Conservation (phyloP, 441 rosid genomes). For the Croton setiger region DNA sequence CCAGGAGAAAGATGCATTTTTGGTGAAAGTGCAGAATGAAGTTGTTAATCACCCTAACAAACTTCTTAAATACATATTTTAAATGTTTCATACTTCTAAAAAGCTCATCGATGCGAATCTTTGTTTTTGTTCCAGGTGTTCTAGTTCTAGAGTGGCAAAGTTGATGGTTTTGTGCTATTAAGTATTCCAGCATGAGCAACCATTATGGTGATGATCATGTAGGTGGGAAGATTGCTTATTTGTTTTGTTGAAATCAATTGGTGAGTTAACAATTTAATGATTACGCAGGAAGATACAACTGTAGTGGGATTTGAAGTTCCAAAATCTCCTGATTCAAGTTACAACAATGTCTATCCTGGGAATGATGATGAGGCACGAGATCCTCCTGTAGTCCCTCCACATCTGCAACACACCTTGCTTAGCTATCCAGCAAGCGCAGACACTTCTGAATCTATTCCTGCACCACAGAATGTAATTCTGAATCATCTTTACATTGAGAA, state of each 20-base stretch:
- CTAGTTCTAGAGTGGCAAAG: constrained; percentile 16
- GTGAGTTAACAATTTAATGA: constrained; percentile 9
- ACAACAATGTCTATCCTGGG: constrained; percentile 60
- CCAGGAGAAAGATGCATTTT: not conserved
- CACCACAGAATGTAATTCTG: constrained; percentile 60
- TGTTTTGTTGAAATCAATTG: constrained; percentile 6
- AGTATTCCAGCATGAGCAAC: constrained; percentile 57
- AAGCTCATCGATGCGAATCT: constrained; percentile 15
- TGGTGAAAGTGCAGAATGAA: not conserved
- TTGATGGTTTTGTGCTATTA: constrained; percentile 34
- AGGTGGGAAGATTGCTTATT: constrained; percentile 30
- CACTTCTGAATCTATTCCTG: constrained; percentile 38
- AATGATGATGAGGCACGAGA: constrained; percentile 78
- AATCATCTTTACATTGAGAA: constrained; percentile 95
- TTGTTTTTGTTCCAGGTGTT: constrained; percentile 30
- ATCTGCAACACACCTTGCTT: constrained; percentile 63
- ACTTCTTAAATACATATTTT: not conserved
- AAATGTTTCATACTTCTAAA: not conserved
- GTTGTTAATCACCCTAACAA: not conserved
- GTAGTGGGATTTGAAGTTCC: constrained; percentile 90
- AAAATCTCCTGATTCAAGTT: constrained; percentile 84
- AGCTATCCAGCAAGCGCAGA: constrained; percentile 52
- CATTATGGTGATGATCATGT: constrained; percentile 47
- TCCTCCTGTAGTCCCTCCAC: constrained; percentile 78
- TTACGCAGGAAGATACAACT: constrained; percentile 65